Percentiles rank a stretch among this genome's conserved stretches.
Conservation (phyloP, 352 stramenopile species). For the Aphanomyces stellatus region DNA sequence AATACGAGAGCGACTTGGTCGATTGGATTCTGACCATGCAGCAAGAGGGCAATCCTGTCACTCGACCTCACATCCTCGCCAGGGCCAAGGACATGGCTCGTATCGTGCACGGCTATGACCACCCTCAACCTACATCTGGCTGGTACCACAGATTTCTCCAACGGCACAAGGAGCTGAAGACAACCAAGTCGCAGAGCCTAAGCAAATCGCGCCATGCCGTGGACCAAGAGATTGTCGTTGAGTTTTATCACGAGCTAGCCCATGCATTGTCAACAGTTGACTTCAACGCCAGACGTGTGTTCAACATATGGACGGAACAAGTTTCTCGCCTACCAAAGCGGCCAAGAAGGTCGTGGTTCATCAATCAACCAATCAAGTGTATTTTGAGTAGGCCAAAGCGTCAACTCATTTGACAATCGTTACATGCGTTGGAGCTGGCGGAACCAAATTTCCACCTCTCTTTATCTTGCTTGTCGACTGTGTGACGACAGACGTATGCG, state of each 20-base stretch:
- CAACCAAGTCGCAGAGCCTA: neutral
- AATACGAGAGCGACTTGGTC: neutral
- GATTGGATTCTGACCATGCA: neutral
- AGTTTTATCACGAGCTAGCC: neutral
- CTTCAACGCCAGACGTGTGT: neutral
- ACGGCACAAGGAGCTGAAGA: neutral
- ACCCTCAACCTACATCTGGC: neutral
- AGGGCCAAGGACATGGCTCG: neutral
- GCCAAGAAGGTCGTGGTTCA: neutral
- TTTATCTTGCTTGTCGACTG: neutral
- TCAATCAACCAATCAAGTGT: neutral
- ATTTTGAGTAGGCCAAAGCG: neutral
- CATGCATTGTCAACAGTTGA: neutral
- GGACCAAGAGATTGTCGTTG: neutral
- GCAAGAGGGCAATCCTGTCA: neutral
- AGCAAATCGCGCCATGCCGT: neutral
- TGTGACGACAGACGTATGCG: neutral
- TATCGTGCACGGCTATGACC: neutral
- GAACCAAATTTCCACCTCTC: neutral
- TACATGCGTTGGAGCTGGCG: neutral
- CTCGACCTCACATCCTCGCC: neutral
- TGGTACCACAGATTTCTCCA: neutral
- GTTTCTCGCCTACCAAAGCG: neutral
- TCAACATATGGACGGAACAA: conserved; percentile 8
- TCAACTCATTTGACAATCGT: neutral